These are phyloP conservation scores for Podochytrium sp. DNA, from an alignment of 192 early-diverging fungal genomes.

Conservation along the genomic window DNA sequence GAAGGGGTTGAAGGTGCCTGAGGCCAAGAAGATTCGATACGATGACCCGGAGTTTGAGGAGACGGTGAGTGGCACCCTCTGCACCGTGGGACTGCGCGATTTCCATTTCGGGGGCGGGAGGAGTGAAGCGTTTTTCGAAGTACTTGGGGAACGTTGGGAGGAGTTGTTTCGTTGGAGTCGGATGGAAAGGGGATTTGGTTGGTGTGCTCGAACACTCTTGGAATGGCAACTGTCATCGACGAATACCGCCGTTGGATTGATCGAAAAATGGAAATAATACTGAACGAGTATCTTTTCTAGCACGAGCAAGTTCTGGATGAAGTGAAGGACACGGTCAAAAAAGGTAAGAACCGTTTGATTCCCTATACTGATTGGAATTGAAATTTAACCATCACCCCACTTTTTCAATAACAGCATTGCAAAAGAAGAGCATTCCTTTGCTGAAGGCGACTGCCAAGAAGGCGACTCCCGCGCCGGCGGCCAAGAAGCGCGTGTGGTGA, in stretches of 20 bases:
- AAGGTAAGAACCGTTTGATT: slow-evolving; percentile 15
- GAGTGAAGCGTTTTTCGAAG: too few species aligned
- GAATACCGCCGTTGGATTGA: too few species aligned
- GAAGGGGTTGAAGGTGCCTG: slow-evolving; percentile 68
- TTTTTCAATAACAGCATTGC: background rate
- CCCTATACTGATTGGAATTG: background rate
- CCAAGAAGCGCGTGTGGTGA: slow-evolving; percentile 25
- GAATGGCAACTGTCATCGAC: too few species aligned
- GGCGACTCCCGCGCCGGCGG: background rate
- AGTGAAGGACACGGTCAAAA: slow-evolving; percentile 38
- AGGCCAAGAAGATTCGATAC: slow-evolving; percentile 74
- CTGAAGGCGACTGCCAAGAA: background rate
- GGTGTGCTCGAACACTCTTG: too few species aligned
- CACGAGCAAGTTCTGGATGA: slow-evolving; percentile 46
- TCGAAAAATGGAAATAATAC: too few species aligned
- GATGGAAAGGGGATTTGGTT: too few species aligned
- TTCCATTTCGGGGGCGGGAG: background rate
- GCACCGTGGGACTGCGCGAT: background rate
- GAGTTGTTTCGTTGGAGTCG: too few species aligned
- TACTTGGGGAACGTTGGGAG: too few species aligned
- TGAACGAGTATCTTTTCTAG: too few species aligned
- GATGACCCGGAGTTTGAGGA: slow-evolving; percentile 80
- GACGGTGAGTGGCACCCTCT: slow-evolving; percentile 51
- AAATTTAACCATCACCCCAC: background rate
- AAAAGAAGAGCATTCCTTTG: slow-evolving; percentile 20